Conservation (phyloP, 2,329 filamentous ascomycete species). For the Pyricularia grisea region DNA sequence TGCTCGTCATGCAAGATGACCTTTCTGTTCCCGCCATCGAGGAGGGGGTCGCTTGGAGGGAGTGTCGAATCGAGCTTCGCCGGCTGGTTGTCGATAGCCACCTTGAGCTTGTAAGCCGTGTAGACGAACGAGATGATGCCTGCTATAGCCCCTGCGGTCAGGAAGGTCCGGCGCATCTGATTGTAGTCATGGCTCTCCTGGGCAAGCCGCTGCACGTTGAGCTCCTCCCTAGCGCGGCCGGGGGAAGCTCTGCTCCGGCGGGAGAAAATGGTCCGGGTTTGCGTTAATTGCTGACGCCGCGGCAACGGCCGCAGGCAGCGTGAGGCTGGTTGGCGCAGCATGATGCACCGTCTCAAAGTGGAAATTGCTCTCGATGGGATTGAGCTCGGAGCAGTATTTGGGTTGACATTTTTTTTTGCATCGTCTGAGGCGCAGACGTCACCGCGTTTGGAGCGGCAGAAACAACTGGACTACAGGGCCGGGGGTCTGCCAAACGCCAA, state of each 20-base stretch:
- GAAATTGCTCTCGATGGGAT: not conserved
- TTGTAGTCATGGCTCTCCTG: conserved; percentile 38
- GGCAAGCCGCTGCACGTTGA: conserved; percentile 40
- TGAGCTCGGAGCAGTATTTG: not conserved
- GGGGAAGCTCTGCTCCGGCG: conserved; percentile 11
- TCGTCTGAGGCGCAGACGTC: not conserved
- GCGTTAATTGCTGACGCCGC: conserved; percentile 5
- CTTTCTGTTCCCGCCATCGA: conserved; percentile 41
- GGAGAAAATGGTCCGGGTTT: conserved; percentile 25
- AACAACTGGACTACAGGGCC: not conserved
- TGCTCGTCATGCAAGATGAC: conserved; percentile 57
- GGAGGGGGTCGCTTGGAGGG: conserved; percentile 33
- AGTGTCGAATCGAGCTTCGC: conserved; percentile 32
- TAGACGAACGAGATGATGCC: conserved; percentile 41
- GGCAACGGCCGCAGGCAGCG: conserved; percentile 12
- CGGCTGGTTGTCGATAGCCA: conserved; percentile 21
- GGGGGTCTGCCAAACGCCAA: not conserved
- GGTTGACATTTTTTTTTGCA: not conserved
- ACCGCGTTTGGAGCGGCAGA: not conserved
- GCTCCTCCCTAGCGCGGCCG: conserved; percentile 30
- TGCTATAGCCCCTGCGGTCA: conserved; percentile 38
- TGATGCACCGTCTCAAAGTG: conserved; percentile 6
- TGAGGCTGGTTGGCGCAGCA: conserved; percentile 19
- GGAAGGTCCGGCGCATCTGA: conserved; percentile 39
- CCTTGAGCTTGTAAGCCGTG: conserved; percentile 41